Conservation (phyloP, 2,329 filamentous ascomycete species). For the Metarhizium humberi region DNA sequence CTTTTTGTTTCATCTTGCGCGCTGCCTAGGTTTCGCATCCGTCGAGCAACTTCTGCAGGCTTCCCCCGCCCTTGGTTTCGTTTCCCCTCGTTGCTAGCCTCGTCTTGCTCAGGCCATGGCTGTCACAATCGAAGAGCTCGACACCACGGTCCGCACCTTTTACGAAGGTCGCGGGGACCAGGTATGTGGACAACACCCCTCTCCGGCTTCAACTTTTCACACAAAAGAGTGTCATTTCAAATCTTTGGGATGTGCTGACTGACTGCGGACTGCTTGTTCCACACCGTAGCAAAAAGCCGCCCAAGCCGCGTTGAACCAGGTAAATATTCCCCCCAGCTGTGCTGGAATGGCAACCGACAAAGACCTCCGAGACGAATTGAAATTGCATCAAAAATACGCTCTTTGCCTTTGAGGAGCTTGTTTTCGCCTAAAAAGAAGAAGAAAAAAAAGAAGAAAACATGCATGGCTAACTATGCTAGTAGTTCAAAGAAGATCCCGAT, state of each 20-base stretch:
- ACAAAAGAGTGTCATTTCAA: background rate
- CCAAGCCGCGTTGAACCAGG: slow-evolving; percentile 86
- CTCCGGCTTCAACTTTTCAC: background rate
- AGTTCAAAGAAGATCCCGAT: slow-evolving; percentile 99
- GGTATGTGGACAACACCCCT: slow-evolving; percentile 44
- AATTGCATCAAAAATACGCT: background rate
- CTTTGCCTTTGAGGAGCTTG: background rate
- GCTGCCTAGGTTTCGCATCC: slow-evolving; percentile 15
- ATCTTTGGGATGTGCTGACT: slow-evolving; percentile 22
- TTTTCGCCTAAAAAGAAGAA: too few relatives aligned
- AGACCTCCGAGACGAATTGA: background rate
- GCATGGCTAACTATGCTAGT: slow-evolving; percentile 10
- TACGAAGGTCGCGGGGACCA: slow-evolving; percentile 94
- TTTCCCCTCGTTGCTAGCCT: slow-evolving; percentile 19
- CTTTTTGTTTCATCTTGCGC: slow-evolving; percentile 10
- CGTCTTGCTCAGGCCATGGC: slow-evolving; percentile 41
- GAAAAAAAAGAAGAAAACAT: background rate
- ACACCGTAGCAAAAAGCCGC: slow-evolving; percentile 80
- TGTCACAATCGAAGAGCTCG: slow-evolving; percentile 83
- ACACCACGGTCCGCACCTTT: slow-evolving; percentile 91
- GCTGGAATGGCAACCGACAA: background rate
- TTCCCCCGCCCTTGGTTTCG: slow-evolving; percentile 18
- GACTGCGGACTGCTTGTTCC: slow-evolving; percentile 20
- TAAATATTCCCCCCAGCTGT: slow-evolving; percentile 35
- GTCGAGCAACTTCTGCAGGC: slow-evolving; percentile 10